Evolutionary conservation across 169 alveolate genomes (phyloP), one percentile per base, ranked within the genome.

Genomic region (Plasmodium inui): DNA sequence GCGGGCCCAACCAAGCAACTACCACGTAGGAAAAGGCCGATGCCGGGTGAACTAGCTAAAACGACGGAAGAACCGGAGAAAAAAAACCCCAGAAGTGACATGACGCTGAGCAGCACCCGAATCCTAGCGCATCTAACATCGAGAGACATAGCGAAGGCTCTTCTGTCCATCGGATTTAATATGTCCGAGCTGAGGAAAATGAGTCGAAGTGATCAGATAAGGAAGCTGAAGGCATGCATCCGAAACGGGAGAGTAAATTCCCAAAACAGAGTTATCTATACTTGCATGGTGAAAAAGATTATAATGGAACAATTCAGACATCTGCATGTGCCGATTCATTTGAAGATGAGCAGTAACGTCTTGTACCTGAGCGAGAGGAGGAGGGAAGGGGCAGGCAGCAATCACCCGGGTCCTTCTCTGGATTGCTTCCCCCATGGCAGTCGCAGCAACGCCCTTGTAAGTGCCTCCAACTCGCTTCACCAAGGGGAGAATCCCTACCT

Each of bases 181-280:
- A 67, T 79, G 34, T 19, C 19, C 9, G 83, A 79, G 10, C 71
- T 89, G 32, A 89, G 71, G 50, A 55, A 53, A 19, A 89, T 89
- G 94, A 89, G 26, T 57, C 12, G 76, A 79, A 61, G 72, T 39
- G 90, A 79, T 19, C 94, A 89, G 19, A 67, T 89, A 89, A 79
- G 32, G 79, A 79, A 37, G 19, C 22, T 89, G n/a, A 89, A 67
- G 30, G 41, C 34, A 26, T 32, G 34, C 30, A 89, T 79, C 5
- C 26, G 71, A 61, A 46, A 61, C 28, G 94, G 80, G 30, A 55
- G 17, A 28, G 30, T 89, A 61, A 89, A 39, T 3, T 41, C 30
- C 0, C 74, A 79, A 57, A 89, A 89, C 10, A 89, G 79, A 28
- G 37, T 79, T n/a, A 80, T 89, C 17, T 67, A 89, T 28, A 89